Evolutionary conservation across 2,329 filamentous ascomycete species (phyloP).

Genomic region (Furcasterigmium furcatum): DNA sequence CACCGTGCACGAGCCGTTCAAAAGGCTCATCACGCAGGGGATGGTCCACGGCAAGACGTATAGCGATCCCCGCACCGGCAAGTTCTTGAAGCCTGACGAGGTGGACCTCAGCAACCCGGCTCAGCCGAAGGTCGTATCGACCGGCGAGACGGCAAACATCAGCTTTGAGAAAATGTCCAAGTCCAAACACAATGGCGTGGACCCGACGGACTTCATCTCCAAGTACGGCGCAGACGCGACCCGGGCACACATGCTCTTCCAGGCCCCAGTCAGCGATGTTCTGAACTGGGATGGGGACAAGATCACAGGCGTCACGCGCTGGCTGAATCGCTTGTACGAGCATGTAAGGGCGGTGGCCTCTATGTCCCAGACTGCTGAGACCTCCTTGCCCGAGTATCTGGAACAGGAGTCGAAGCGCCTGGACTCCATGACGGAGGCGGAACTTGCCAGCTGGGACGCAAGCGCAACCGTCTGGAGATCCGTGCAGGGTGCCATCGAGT

Average conservation of each 20-base stretch:
- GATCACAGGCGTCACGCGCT: conserved; percentile 77
- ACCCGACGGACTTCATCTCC: conserved; percentile 69
- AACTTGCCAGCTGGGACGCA: conserved; percentile 32
- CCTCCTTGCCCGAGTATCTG: conserved; percentile 27
- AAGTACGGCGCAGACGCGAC: conserved; percentile 81
- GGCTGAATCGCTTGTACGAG: conserved; percentile 68
- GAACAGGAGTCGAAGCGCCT: conserved; percentile 23
- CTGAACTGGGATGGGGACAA: conserved; percentile 86
- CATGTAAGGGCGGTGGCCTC: conserved; percentile 36
- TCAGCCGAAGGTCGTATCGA: conserved; percentile 59
- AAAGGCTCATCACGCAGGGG: conserved; percentile 78
- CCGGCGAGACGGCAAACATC: conserved; percentile 54
- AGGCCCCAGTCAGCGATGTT: conserved; percentile 78
- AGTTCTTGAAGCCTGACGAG: conserved; percentile 74
- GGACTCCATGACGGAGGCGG: conserved; percentile 21
- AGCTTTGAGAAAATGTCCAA: conserved; percentile 94
- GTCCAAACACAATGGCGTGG: conserved; percentile 89
- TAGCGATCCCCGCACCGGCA: conserved; percentile 68
- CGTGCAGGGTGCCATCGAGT: conserved; percentile 64
- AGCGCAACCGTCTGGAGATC: conserved; percentile 57
- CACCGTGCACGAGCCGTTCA: conserved; percentile 69
- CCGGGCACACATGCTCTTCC: conserved; percentile 83
- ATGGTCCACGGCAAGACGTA: conserved; percentile 92
- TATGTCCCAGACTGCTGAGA: not conserved
- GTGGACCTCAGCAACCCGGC: conserved; percentile 59